Base-by-base conservation (phyloP, 2,329 filamentous ascomycete genomes). In the Tolypocladium album region DNA sequence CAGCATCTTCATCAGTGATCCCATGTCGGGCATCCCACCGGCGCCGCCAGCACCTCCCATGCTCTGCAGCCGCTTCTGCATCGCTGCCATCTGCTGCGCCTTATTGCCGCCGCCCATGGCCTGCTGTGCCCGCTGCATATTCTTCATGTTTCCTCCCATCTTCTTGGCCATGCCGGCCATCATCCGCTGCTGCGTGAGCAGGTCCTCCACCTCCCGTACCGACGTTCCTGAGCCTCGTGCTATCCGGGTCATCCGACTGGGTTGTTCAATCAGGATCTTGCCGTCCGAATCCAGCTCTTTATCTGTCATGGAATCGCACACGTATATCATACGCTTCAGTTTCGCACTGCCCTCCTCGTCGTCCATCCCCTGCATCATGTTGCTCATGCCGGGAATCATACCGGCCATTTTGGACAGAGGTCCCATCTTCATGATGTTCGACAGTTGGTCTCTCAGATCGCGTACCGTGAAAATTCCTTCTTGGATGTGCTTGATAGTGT, bases 351-450 rank as follows among this genome's bases (percentile, higher is more conserved):
- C 93, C 70, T 97, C 94, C 69, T 97, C 93, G 70, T 99, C 95
- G 70, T 97, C 92, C 84, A 97, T 94, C 45, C 91, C 91, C 58
- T 90, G 88, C 85, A 97, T 97, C 82, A 97, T 88, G 70, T 89
- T 89, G 66, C 88, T 88, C 74, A 99, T 88, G 36, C 94, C 94
- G 0, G 94, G 94, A 64, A 99, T 97, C 94, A 99, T 99, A 68
- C 92, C 92, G 0, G 93, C 95, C 85, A 99, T 95, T 73, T 99
- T 97, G 22, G 90, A 95, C 1, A 99, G 78, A 0, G 94, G 94
- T 0, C 94, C 94, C 94, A 99, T 97, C 78, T 99, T 99, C 92
- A 97, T 97, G 70, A 99, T 97, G 69, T 97, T 97, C 61, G 88
- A 89, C 15, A 99, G 85, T 71, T 99, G 95, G 72, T 99, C 94